Evolutionary conservation across 2,329 filamentous ascomycete species (phyloP).

Genomic region (Hymenoscyphus scutula): DNA sequence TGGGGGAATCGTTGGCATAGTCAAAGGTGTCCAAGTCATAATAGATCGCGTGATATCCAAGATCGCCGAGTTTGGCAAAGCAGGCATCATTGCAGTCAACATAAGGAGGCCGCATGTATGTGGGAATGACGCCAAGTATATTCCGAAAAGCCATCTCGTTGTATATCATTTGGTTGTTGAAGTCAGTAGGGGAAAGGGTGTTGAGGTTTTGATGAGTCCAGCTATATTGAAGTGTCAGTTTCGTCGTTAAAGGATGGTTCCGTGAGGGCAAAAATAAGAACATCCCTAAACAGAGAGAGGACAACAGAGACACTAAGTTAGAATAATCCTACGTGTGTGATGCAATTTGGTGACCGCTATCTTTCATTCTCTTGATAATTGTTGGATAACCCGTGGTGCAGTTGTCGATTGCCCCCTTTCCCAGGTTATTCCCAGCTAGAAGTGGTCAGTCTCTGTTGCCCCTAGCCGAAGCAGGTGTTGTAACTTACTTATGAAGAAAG

Average conservation of each 20-base stretch:
- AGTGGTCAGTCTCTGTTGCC: neutral
- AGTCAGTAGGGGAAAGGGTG: slow-evolving; percentile 39
- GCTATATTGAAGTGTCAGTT: neutral
- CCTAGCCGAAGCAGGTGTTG: neutral
- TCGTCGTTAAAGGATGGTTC: neutral
- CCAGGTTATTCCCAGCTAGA: slow-evolving; percentile 47
- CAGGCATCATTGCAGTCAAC: slow-evolving; percentile 41
- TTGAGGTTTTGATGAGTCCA: slow-evolving; percentile 49
- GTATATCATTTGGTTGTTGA: slow-evolving; percentile 47
- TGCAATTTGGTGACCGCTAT: slow-evolving; percentile 57
- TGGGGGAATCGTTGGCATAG: slow-evolving; percentile 43
- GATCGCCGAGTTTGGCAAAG: slow-evolving; percentile 35
- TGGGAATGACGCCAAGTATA: slow-evolving; percentile 50
- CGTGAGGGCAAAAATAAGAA: neutral
- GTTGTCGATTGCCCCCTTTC: slow-evolving; percentile 53
- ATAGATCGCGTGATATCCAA: slow-evolving; percentile 45
- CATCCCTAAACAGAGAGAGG: no score
- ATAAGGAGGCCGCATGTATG: slow-evolving; percentile 47
- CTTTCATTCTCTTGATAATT: slow-evolving; percentile 41
- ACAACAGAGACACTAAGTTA: neutral
- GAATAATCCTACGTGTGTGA: slow-evolving; percentile 43
- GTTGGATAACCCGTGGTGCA: slow-evolving; percentile 42
- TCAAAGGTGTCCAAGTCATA: slow-evolving; percentile 46
- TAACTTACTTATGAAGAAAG: slow-evolving; percentile 44
- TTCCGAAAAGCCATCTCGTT: slow-evolving; percentile 52